Percentiles rank a stretch among this genome's conserved stretches.
These are phyloP conservation scores for Phytophthora chlamydospora DNA, from an alignment of 352 stramenopile species.

Conservation along the genomic window DNA sequence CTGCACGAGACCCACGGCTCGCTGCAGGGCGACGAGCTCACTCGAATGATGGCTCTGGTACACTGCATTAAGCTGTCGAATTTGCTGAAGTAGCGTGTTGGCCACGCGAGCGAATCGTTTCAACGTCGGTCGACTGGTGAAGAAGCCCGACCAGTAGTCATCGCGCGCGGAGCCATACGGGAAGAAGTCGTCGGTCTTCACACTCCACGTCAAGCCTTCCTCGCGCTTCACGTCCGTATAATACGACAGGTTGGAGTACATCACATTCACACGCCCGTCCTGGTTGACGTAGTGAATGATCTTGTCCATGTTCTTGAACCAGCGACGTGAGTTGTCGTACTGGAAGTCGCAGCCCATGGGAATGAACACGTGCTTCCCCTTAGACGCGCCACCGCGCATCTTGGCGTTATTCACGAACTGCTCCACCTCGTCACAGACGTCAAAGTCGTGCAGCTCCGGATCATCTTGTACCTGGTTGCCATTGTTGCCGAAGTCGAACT, in stretches of 20 bases:
- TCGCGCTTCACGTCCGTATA: constrained; percentile 95
- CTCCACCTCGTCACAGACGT: constrained; percentile 88
- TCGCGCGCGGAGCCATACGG: constrained; percentile 94
- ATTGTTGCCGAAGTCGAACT: constrained; percentile 75
- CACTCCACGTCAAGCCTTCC: constrained; percentile 76
- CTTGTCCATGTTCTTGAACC: constrained; percentile 97
- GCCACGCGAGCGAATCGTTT: constrained; percentile 93
- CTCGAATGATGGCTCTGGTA: constrained; percentile 69
- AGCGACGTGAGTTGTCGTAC: constrained; percentile 88
- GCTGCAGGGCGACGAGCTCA: constrained; percentile 74
- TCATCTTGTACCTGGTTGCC: constrained; percentile 90
- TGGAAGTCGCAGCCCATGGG: constrained; percentile 96
- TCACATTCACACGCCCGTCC: constrained; percentile 91
- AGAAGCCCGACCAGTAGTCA: constrained; percentile 97
- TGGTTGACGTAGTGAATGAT: constrained; percentile 96
- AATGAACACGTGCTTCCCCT: constrained; percentile 87
- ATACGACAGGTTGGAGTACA: constrained; percentile 96
- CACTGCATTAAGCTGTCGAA: constrained; percentile 91
- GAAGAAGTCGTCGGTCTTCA: constrained; percentile 98
- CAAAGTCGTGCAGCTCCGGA: constrained; percentile 84
- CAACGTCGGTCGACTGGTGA: constrained; percentile 92
- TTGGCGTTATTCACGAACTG: constrained; percentile 81
- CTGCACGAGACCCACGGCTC: constrained; percentile 92
- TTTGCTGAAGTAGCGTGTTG: constrained; percentile 89
- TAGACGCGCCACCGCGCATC: constrained; percentile 72